A percentile compares a stretch with the other conserved stretches of the same genome.
These are phyloP conservation scores for Calonectria hawksworthii DNA, from an alignment of 2,329 filamentous ascomycete species.

Conservation along the genomic window DNA sequence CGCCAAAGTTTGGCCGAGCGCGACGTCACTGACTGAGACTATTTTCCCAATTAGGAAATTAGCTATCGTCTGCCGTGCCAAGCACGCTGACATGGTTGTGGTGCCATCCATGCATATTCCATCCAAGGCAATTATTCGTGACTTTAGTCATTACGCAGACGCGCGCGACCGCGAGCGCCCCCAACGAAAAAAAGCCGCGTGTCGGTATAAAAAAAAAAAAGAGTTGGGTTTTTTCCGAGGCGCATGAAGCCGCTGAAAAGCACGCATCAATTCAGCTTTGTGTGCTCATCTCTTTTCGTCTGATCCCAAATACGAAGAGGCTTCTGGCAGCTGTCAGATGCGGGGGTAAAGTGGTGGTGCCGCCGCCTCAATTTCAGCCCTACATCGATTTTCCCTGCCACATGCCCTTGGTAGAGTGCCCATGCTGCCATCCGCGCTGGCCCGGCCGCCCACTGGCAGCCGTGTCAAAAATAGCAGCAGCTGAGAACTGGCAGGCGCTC, in stretches of 20 bases:
- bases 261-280: background rate
- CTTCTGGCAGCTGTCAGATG: background rate
- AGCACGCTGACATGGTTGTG: background rate
- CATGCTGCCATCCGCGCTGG: background rate
- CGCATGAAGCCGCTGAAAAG: background rate
- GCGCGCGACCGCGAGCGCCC: background rate
- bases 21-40: conserved; percentile 7
- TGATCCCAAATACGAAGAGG: background rate
- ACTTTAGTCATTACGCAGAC: background rate
- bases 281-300: background rate
- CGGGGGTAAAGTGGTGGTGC: background rate
- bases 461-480: background rate
- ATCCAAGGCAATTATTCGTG: background rate
- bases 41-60: conserved; percentile 6
- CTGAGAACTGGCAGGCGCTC: background rate
- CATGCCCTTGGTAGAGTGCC: background rate
- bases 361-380: background rate
- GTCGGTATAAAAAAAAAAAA: background rate
- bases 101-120: background rate
- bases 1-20: background rate
- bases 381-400: background rate
- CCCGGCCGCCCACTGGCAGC: background rate
- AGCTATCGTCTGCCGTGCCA: background rate
- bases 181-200: background rate
- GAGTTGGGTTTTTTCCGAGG: background rate